These are phyloP conservation scores for Aspergillus udagawae DNA, from an alignment of 2,329 filamentous ascomycete genomes.

Conservation along the genomic window DNA sequence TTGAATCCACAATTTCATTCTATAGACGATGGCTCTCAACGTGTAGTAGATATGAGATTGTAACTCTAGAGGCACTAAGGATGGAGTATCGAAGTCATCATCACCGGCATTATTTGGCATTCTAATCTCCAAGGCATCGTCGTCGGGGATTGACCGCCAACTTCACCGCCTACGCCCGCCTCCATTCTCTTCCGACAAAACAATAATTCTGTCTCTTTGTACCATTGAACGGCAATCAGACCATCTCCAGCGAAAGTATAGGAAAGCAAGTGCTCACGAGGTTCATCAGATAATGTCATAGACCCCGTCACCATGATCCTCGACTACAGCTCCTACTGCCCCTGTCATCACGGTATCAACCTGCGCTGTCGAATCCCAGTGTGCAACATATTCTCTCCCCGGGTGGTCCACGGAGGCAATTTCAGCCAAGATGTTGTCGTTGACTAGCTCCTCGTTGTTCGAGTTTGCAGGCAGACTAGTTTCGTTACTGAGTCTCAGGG, in stretches of 20 bases:
- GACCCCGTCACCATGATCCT: background rate
- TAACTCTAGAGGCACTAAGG: background rate
- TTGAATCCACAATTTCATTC: background rate
- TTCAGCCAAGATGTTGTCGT: background rate
- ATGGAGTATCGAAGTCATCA: background rate
- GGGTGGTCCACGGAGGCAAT: background rate
- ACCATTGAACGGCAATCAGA: background rate
- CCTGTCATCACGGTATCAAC: background rate
- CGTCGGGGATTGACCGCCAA: background rate
- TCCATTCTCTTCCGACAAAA: background rate
- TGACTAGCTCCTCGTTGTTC: background rate
- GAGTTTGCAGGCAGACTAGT: background rate
- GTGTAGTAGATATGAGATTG: background rate
- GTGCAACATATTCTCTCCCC: background rate
- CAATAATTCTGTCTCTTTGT: background rate
- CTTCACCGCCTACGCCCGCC: background rate
- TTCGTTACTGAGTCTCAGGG: background rate
- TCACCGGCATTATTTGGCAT: background rate
- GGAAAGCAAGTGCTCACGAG: background rate
- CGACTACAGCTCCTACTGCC: background rate
- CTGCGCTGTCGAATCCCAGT: background rate
- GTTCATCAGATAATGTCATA: conserved; percentile 1
- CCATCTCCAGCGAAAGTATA: no score
- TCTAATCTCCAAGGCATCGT: background rate
- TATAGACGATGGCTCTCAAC: background rate